A percentile compares a stretch with the other conserved stretches of the same genome.
Conservation (phyloP, 306 rosid genomes). For the Trifolium repens region DNA sequence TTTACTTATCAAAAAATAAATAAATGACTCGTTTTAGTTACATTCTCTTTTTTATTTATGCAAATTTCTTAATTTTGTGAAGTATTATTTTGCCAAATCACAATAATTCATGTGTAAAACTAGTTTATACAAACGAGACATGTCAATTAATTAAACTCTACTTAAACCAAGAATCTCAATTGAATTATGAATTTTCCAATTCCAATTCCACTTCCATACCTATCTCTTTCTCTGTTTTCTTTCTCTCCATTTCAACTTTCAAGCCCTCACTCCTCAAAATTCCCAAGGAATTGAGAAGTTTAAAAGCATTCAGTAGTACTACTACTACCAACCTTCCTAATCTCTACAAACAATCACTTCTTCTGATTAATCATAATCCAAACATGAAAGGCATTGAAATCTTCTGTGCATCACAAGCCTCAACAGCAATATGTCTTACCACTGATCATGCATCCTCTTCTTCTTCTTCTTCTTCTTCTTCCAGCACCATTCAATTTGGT, state of each 20-base stretch:
- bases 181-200: constrained; percentile 34
- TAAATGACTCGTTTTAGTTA: too few species aligned
- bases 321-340: constrained; percentile 30
- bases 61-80: too few species aligned
- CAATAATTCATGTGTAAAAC: too few species aligned
- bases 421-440: constrained; percentile 76
- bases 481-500: constrained; percentile 63
- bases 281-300: constrained; percentile 43
- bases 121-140: too few species aligned
- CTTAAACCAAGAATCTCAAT: background rate
- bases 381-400: constrained; percentile 73
- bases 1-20: too few species aligned
- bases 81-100: too few species aligned
- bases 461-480: constrained; percentile 54
- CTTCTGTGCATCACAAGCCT: constrained; percentile 81
- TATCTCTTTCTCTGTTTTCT: constrained; percentile 30
- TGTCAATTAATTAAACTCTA: background rate
- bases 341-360: constrained; percentile 41
- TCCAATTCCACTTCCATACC: constrained; percentile 29
- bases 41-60: too few species aligned
- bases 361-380: constrained; percentile 33
- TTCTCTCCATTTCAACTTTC: constrained; percentile 40
- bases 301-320: constrained; percentile 41
- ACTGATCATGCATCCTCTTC: constrained; percentile 66
- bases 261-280: background rate